Evolutionary conservation across 257 asterid species (phyloP).

Genomic region (Solanum lignicaule): DNA sequence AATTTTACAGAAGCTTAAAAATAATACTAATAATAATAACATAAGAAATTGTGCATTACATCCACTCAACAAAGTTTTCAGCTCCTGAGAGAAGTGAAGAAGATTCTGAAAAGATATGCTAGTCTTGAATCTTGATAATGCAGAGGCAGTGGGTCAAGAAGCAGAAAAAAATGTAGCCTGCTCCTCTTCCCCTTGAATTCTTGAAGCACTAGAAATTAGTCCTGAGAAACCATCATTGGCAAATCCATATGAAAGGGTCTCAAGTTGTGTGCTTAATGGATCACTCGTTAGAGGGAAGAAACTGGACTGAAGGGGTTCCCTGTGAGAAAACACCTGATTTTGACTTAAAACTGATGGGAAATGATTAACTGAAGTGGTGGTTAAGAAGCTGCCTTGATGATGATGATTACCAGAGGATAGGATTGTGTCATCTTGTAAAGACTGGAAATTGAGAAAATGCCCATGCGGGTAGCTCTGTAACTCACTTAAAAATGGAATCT

Average conservation of each 20-base stretch:
- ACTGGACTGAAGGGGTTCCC: constrained; percentile 99
- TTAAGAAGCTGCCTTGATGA: neutral
- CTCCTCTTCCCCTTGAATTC: constrained; percentile 1
- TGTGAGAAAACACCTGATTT: constrained; percentile 62
- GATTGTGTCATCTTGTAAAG: neutral
- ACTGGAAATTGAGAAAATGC: neutral
- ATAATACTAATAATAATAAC: neutral
- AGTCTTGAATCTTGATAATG: neutral
- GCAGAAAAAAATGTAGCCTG: neutral
- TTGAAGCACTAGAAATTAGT: neutral
- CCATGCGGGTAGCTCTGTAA: neutral
- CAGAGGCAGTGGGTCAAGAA: neutral
- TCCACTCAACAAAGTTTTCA: neutral
- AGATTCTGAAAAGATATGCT: neutral
- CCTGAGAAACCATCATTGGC: neutral
- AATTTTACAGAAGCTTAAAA: neutral
- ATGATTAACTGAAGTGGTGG: neutral
- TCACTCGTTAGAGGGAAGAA: constrained; percentile 82
- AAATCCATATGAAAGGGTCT: neutral
- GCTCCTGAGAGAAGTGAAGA: neutral
- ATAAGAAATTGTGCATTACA: neutral
- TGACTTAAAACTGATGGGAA: constrained; percentile 22
- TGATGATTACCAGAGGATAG: neutral
- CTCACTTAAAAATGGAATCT: neutral
- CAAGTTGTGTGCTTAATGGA: neutral